Conservation (phyloP, 176 grass and related monocot species). For the Musa acuminata region DNA sequence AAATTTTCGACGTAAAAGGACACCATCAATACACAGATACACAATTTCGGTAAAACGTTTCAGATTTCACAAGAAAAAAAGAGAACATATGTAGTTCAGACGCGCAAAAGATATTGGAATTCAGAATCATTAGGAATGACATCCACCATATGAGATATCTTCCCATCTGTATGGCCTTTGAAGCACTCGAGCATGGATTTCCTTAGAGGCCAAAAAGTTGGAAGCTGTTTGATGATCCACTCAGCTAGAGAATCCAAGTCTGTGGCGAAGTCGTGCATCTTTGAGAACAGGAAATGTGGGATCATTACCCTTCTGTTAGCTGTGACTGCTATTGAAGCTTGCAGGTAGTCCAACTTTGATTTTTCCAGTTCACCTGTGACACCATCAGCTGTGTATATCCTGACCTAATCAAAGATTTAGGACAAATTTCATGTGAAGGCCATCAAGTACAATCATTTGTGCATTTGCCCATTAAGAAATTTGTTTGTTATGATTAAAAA, state of each 20-base stretch:
- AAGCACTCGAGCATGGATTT: conserved; percentile 86
- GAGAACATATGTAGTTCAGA: conserved; percentile 19
- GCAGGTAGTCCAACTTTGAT: conserved; percentile 80
- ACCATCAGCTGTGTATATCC: conserved; percentile 60
- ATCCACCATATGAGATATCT: conserved; percentile 32
- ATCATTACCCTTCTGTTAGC: conserved; percentile 51
- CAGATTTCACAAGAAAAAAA: not conserved
- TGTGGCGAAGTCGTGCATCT: conserved; percentile 58
- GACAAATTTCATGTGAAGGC: not conserved
- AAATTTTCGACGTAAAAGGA: too few relatives aligned
- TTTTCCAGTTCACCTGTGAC: conserved; percentile 55
- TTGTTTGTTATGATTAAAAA: too few relatives aligned
- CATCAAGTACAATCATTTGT: not conserved
- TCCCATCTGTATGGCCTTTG: conserved; percentile 24
- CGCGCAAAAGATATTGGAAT: conserved; percentile 67
- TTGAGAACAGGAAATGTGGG: conserved; percentile 50
- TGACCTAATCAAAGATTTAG: conserved; percentile 33
- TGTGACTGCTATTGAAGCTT: conserved; percentile 72
- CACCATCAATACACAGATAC: too few relatives aligned
- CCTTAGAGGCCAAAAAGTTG: conserved; percentile 77
- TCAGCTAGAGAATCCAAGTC: conserved; percentile 45
- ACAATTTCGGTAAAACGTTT: not conserved
- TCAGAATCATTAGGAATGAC: conserved; percentile 58
- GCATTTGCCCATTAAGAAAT: not conserved
- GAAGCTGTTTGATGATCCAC: conserved; percentile 80